These are phyloP conservation scores for Phallus indusiatus DNA, from an alignment of 768 basidiomycete species.

Conservation along the genomic window DNA sequence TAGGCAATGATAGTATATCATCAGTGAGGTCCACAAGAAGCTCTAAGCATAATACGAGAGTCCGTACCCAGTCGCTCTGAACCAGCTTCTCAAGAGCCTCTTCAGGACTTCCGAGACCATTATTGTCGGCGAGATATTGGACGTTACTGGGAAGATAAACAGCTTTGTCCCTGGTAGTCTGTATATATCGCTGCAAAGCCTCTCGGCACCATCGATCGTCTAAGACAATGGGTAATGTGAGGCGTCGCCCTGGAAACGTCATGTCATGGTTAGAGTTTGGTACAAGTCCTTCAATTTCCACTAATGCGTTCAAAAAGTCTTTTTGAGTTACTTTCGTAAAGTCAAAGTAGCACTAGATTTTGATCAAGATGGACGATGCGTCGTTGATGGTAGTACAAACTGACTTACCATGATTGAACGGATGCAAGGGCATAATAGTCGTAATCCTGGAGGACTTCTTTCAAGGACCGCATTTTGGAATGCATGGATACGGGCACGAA, in stretches of 20 bases:
- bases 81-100: slow-evolving; percentile 39
- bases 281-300: slow-evolving; percentile 28
- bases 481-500: slow-evolving; percentile 50
- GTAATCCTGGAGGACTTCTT: slow-evolving; percentile 26
- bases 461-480: slow-evolving; percentile 34
- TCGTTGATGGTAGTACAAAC: not conserved
- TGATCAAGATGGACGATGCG: not conserved
- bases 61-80: slow-evolving; percentile 39
- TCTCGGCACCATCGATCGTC: slow-evolving; percentile 50
- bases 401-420: slow-evolving; percentile 46
- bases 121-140: slow-evolving; percentile 55
- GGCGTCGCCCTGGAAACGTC: slow-evolving; percentile 39
- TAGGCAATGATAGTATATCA: slow-evolving; percentile 18
- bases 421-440: slow-evolving; percentile 41
- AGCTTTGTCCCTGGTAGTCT: slow-evolving; percentile 42
- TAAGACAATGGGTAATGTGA: slow-evolving; percentile 54
- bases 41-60: too few relatives aligned
- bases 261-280: slow-evolving; percentile 31
- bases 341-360: slow-evolving; percentile 40
- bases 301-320: slow-evolving; percentile 32
- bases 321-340: slow-evolving; percentile 31
- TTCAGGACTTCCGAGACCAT: slow-evolving; percentile 38
- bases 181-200: slow-evolving; percentile 50
- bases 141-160: slow-evolving; percentile 63
- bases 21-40: too few relatives aligned